Percentiles rank a stretch among this genome's conserved stretches.
Evolutionary conservation across 257 asterid genomes (phyloP).

Genomic region (Solanum sejunctum): DNA sequence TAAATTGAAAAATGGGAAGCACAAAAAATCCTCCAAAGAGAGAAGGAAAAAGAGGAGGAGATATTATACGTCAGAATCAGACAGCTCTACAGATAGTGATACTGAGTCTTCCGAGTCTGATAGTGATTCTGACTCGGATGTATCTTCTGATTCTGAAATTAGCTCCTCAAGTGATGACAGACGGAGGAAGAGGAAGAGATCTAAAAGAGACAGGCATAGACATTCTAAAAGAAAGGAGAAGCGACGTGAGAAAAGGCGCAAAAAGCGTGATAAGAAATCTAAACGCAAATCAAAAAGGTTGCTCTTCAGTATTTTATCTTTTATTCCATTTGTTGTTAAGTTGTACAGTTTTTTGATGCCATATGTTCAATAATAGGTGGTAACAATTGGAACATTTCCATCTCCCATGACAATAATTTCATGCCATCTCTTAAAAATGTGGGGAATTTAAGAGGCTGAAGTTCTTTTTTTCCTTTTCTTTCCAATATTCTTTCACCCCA

Average conservation of each 20-base stretch:
- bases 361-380: neutral
- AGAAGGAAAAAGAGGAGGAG: conserved; percentile 65
- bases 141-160: conserved; percentile 59
- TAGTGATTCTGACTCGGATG: conserved; percentile 52
- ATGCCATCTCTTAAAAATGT: neutral
- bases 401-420: neutral
- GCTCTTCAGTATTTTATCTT: neutral
- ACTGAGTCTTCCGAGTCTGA: conserved; percentile 78
- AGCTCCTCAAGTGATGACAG: conserved; percentile 78
- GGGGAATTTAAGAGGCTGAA: neutral
- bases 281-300: conserved; percentile 78
- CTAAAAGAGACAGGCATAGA: conserved; percentile 56
- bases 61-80: conserved; percentile 79
- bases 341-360: neutral
- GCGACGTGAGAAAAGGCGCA: conserved; percentile 66
- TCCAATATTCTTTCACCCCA: conserved; percentile 14
- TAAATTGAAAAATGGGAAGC: conserved; percentile 52
- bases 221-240: conserved; percentile 64
- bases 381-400: neutral
- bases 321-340: neutral
- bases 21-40: conserved; percentile 62
- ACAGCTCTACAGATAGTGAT: conserved; percentile 63
- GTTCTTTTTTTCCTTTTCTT: neutral
- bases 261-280: conserved; percentile 66
- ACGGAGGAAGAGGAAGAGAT: conserved; percentile 81